Base-by-base conservation (phyloP, 257 asterid genomes). In the Agastache rugosa region DNA sequence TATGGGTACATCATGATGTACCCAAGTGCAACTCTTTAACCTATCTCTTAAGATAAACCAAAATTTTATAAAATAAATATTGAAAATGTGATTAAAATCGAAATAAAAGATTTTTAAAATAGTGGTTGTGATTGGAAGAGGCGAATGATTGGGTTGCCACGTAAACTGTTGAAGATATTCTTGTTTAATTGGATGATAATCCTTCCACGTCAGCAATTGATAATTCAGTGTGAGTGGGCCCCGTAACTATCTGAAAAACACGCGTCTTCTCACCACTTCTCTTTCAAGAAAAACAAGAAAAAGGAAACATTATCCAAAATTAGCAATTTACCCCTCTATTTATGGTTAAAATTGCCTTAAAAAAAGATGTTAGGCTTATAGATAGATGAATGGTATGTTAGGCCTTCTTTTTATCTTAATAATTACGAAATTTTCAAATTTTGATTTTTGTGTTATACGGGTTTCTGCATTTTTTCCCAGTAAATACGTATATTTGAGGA, bases 161-260 rank as follows among this genome's bases (percentile, higher is more conserved):
- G 63, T 67, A 12, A 42, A 25, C 65, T 11, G 12, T 17, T 12
- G 41, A 47, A 45, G 75, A 67, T 56, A 75, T 67, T 45, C 11
- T 67, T 63, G 15, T 20, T 16, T 14, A 67, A 48, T 35, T 47
- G 3, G 59, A 69, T 25, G 55, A 22, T 63, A 71, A 77, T 71
- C 80, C 80, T 11, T 29, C 73, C 76, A 77, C 76, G 77, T 77
- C 81, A 70, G n/a, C 62, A 3, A n/a, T 42, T 51, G 39, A 19
- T 39, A 35, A 3, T 42, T 35, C 67, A 62, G 29, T n/a, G 51
- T 9, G 9, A 11, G 8, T 53, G 37, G 44, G 50, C 22, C 58
- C 62, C 35, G 0, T 55, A 4, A 15, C 47, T 4, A 11, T 41
- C 56, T 35, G 5, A 15, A 25, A 63, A 29, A 71, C 77, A 55